Evolutionary conservation across 495 filamentous ascomycete species (phyloP).

Genomic region (Corynascus novoguineensis): DNA sequence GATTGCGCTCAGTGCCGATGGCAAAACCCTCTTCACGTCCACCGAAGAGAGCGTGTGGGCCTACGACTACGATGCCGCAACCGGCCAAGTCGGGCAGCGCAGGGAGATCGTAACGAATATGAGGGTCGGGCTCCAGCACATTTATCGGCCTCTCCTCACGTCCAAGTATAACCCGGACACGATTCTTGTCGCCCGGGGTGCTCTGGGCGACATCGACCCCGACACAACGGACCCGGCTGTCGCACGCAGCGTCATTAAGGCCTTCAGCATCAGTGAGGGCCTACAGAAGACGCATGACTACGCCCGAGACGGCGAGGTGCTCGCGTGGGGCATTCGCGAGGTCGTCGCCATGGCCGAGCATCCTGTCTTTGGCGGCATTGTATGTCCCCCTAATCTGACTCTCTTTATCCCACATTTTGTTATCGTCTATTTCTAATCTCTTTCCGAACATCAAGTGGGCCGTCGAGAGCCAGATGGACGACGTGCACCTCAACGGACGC

Average conservation of each 20-base stretch:
- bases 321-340: slow-evolving; percentile 67
- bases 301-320: slow-evolving; percentile 43
- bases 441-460: too few relatives aligned
- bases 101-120: slow-evolving; percentile 50
- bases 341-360: slow-evolving; percentile 60
- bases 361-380: slow-evolving; percentile 50
- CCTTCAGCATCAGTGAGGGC: slow-evolving; percentile 47
- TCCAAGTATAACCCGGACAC: slow-evolving; percentile 41
- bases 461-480: slow-evolving; percentile 63
- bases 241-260: slow-evolving; percentile 54
- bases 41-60: slow-evolving; percentile 46
- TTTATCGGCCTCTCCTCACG: slow-evolving; percentile 53
- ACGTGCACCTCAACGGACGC: slow-evolving; percentile 47
- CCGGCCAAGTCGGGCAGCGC: slow-evolving; percentile 39
- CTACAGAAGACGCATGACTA: slow-evolving; percentile 38
- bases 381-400: slow-evolving; percentile 16
- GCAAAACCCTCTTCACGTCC: slow-evolving; percentile 58
- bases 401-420: too few relatives aligned
- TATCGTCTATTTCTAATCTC: too few relatives aligned
- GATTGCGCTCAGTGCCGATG: slow-evolving; percentile 53
- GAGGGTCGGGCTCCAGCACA: slow-evolving; percentile 42
- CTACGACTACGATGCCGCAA: slow-evolving; percentile 52
- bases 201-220: slow-evolving; percentile 52
- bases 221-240: slow-evolving; percentile 36
- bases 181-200: slow-evolving; percentile 55